Evolutionary conservation across 2,329 filamentous ascomycete species (phyloP).

Genomic region (Aspergillus aculeatinus): DNA sequence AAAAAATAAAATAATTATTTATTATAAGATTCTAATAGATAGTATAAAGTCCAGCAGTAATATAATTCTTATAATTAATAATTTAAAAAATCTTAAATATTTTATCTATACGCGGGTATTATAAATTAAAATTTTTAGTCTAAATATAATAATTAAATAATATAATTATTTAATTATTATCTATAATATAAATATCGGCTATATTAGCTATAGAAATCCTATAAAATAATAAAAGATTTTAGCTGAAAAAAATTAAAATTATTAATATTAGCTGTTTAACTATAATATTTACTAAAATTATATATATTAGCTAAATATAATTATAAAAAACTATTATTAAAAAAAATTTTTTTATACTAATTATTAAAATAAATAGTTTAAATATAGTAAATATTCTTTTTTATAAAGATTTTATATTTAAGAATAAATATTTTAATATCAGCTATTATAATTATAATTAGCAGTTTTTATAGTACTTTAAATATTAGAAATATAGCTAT

Average conservation of each 20-base stretch:
- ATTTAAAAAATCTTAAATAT: not conserved
- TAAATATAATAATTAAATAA: not conserved
- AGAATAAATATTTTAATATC: not conserved
- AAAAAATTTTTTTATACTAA: not conserved
- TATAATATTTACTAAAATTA: not conserved
- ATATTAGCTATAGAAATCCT: not conserved
- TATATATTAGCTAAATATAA: not conserved
- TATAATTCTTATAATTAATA: not conserved
- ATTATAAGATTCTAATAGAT: not conserved
- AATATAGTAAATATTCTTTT: not conserved
- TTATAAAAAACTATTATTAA: not conserved
- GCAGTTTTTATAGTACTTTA: not conserved
- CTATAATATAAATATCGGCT: not conserved
- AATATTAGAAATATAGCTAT: not conserved
- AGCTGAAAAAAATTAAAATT: not conserved
- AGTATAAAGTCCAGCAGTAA: not conserved
- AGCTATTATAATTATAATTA: not conserved
- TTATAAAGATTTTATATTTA: no score
- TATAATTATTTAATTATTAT: not conserved
- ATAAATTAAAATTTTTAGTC: not conserved
- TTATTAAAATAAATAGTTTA: not conserved
- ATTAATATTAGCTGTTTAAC: not conserved
- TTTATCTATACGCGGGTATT: not conserved
- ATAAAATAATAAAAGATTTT: not conserved
- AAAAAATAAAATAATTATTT: not conserved